Conservation (phyloP, 768 basidiomycete genomes). For the Macrolepiota albuminosa region DNA sequence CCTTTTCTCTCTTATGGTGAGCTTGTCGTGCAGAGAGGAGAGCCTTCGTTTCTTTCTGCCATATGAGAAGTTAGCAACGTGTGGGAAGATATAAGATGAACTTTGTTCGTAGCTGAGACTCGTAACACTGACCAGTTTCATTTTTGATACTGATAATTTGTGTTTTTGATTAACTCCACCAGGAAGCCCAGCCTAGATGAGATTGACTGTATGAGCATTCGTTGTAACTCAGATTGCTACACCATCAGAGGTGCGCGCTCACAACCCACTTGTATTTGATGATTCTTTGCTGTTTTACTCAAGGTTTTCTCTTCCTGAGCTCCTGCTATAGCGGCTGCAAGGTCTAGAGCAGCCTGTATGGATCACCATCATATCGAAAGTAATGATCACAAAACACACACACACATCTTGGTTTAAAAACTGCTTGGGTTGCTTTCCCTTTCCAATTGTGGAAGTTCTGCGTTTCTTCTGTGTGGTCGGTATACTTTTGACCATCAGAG, state of each 20-base stretch:
- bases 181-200: conserved; percentile 8
- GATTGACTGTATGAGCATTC: not conserved
- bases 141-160: conserved; percentile 10
- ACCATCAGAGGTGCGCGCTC: not conserved
- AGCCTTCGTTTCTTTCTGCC: conserved; percentile 13
- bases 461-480: not conserved
- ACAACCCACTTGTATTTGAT: conserved; percentile 9
- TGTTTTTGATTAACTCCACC: conserved; percentile 5
- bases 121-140: conserved; percentile 10
- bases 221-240: not conserved
- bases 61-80: not conserved
- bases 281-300: conserved; percentile 5
- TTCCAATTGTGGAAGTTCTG: not conserved
- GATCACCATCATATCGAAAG: not conserved
- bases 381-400: not conserved
- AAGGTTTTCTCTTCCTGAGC: conserved; percentile 11
- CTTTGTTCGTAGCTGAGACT: not conserved
- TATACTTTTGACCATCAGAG: not conserved
- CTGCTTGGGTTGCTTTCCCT: conserved; percentile 9
- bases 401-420: conserved; percentile 12
- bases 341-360: conserved; percentile 7
- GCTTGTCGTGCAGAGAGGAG: conserved; percentile 5
- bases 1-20: conserved; percentile 6
- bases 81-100: not conserved
- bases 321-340: conserved; percentile 11